These are phyloP conservation scores for Fusarium coffeatum DNA, from an alignment of 2,329 filamentous ascomycete genomes.

Conservation along the genomic window DNA sequence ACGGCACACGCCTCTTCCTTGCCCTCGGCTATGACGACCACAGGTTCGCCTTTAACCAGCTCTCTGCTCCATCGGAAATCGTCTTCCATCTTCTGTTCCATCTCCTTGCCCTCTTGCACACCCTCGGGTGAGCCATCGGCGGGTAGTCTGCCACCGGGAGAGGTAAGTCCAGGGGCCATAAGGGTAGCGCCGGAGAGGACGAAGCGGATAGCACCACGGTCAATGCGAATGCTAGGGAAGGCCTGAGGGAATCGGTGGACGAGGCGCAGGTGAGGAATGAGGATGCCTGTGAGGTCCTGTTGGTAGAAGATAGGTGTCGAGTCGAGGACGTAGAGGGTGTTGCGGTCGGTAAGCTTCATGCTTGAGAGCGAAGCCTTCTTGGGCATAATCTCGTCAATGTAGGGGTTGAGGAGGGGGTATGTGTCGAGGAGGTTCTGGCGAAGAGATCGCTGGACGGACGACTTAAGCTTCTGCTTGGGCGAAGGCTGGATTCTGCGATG, in stretches of 20 bases:
- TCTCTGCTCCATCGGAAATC: constrained; percentile 72
- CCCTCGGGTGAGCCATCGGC: constrained; percentile 54
- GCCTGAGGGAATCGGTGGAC: constrained; percentile 89
- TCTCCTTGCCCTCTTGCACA: constrained; percentile 56
- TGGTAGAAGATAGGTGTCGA: constrained; percentile 89
- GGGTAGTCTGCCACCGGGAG: constrained; percentile 82
- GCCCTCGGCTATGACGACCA: constrained; percentile 91
- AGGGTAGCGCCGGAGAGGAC: constrained; percentile 92
- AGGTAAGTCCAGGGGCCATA: constrained; percentile 95
- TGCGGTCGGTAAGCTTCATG: constrained; percentile 92
- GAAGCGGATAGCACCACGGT: constrained; percentile 96
- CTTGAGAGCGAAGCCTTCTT: constrained; percentile 93
- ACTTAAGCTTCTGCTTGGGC: constrained; percentile 96
- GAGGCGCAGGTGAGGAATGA: constrained; percentile 88
- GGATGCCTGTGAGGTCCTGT: constrained; percentile 76
- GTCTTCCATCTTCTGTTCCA: constrained; percentile 56
- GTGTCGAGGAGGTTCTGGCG: constrained; percentile 84
- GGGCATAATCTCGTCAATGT: constrained; percentile 94
- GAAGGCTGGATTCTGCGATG: constrained; percentile 73
- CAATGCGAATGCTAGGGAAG: constrained; percentile 88
- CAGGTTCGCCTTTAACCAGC: constrained; percentile 82
- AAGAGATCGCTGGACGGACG: constrained; percentile 88
- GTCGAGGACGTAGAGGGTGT: constrained; percentile 87
- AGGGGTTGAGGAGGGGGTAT: constrained; percentile 85
- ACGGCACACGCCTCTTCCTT: constrained; percentile 93